phyloP scores from a whole-genome alignment of 177 flowering plant species.

The Tripterygium wilfordii region DNA sequence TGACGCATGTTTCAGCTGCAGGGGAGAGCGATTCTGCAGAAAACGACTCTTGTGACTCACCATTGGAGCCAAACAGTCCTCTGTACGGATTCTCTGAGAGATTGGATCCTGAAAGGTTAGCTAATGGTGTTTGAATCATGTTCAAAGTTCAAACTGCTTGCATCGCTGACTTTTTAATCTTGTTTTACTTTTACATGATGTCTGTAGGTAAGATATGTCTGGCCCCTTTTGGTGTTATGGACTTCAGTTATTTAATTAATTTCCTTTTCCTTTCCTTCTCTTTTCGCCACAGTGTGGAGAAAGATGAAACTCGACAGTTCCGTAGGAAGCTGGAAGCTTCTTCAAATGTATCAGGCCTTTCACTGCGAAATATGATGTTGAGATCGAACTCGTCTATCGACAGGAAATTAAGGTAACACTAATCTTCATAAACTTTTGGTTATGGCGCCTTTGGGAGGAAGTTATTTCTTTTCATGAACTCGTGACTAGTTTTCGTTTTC shows the following conservation, averaged over 20 bases:
- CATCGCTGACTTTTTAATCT: too few species aligned
- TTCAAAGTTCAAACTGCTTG: too few species aligned
- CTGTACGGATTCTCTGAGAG: constrained; percentile 72
- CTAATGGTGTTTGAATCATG: not conserved
- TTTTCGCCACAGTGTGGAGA: constrained; percentile 50
- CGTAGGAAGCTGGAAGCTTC: constrained; percentile 56
- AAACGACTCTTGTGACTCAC: constrained; percentile 99
- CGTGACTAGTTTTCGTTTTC: too few species aligned
- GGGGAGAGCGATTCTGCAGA: constrained; percentile 99
- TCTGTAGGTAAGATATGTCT: too few species aligned
- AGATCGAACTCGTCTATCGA: constrained; percentile 49
- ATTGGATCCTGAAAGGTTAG: constrained; percentile 72
- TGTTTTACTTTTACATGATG: too few species aligned
- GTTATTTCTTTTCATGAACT: not conserved
- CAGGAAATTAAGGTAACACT: constrained; percentile 55
- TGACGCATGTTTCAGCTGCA: constrained; percentile 84
- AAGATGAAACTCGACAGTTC: constrained; percentile 62
- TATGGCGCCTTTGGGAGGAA: not conserved
- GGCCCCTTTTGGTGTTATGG: too few species aligned
- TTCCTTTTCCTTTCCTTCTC: not conserved
- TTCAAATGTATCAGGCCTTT: constrained; percentile 54
- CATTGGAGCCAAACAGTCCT: constrained; percentile 97
- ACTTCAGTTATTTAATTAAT: not conserved
- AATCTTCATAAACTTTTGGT: not conserved
- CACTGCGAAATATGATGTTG: constrained; percentile 59